Conservation (phyloP, 768 basidiomycete species). For the Saitozyma sp. region DNA sequence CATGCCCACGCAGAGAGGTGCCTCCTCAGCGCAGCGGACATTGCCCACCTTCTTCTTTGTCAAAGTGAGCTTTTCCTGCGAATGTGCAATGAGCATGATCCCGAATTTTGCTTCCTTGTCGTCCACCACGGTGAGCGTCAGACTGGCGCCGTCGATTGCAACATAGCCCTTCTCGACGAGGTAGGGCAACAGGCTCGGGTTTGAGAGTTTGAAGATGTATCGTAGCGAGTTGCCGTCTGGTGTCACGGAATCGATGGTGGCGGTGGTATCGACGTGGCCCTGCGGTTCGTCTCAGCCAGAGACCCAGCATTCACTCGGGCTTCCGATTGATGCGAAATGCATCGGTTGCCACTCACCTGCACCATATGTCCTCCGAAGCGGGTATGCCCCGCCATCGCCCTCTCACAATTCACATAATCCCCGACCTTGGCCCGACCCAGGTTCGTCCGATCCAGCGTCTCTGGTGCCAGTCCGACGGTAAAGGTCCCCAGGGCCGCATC, state of each 20-base stretch:
- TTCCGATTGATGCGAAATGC: not conserved
- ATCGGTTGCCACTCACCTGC: conserved; percentile 62
- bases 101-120: conserved; percentile 62
- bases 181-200: conserved; percentile 68
- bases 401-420: conserved; percentile 84
- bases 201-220: conserved; percentile 68
- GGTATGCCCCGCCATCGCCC: conserved; percentile 87
- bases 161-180: conserved; percentile 93
- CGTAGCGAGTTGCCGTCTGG: conserved; percentile 87
- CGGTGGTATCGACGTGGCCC: conserved; percentile 94
- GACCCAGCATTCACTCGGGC: not conserved
- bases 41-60: conserved; percentile 67
- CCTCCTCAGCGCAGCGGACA: too few species aligned
- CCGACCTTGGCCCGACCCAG: conserved; percentile 81
- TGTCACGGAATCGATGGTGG: conserved; percentile 65
- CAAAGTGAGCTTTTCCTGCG: conserved; percentile 82
- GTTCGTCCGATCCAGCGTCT: conserved; percentile 87
- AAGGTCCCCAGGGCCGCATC: conserved; percentile 64
- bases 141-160: conserved; percentile 87
- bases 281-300: conserved; percentile 46
- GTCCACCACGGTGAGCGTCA: conserved; percentile 78
- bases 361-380: conserved; percentile 98
- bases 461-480: conserved; percentile 92
- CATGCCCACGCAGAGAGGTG: too few species aligned
- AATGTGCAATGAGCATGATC: conserved; percentile 94